These are phyloP conservation scores for Melastoma malabathricum DNA, from an alignment of 345 rosid genomes.

Conservation along the genomic window DNA sequence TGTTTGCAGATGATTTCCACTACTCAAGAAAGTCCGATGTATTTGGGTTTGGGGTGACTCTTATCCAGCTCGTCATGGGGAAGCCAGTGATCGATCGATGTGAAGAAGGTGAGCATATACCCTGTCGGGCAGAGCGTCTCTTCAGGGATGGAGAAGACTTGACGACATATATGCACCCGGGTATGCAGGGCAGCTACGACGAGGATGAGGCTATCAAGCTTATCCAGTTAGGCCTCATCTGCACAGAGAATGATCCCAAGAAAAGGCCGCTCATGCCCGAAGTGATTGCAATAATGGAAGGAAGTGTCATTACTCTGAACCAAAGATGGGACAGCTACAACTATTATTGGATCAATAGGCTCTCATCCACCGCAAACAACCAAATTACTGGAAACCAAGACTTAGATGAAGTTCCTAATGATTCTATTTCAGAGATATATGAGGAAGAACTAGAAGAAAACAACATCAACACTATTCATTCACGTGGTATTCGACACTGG, in stretches of 20 bases:
- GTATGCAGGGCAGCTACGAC: constrained; percentile 1
- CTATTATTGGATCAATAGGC: no score
- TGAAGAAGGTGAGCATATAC: background rate
- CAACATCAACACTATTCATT: no score
- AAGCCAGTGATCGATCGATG: background rate
- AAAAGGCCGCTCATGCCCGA: constrained; percentile 1
- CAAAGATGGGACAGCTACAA: background rate
- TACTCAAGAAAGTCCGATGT: constrained; percentile 4
- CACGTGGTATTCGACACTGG: no score
- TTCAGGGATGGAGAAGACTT: background rate
- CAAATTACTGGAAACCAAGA: no score
- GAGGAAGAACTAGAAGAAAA: no score
- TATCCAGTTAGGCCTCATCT: constrained; percentile 3
- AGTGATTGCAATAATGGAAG: constrained; percentile 2
- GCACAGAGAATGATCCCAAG: background rate
- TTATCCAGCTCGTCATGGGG: constrained; percentile 3
- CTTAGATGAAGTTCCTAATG: no score
- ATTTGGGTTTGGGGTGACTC: background rate
- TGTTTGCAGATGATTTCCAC: background rate
- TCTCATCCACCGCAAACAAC: no score
- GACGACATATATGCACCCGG: background rate
- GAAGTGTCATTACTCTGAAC: background rate
- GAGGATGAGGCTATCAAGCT: background rate
- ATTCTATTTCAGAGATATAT: no score
- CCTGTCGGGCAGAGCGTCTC: background rate